Conservation (phyloP, 2,329 filamentous ascomycete genomes). For the Purpureocillium lavendulum region DNA sequence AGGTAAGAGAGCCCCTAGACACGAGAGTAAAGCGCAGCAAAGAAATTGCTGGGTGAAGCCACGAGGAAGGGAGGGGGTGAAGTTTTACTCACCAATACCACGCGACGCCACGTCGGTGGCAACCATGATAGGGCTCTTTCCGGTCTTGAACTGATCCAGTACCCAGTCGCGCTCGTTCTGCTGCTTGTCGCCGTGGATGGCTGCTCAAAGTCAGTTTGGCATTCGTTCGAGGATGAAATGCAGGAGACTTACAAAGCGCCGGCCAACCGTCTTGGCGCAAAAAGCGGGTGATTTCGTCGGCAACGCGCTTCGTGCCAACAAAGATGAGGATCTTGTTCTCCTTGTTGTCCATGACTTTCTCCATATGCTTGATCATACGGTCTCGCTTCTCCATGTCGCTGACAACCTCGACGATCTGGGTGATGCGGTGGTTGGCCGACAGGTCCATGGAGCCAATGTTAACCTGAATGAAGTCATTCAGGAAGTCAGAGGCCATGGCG, state of each 20-base stretch:
- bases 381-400: constrained; percentile 97
- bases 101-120: constrained; percentile 98
- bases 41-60: constrained; percentile 49
- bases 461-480: constrained; percentile 95
- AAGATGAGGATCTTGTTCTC: constrained; percentile 94
- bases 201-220: constrained; percentile 38
- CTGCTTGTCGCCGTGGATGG: constrained; percentile 98
- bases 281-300: constrained; percentile 95
- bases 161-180: constrained; percentile 99
- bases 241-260: constrained; percentile 67
- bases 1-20: constrained; percentile 80
- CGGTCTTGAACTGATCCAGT: constrained; percentile 97
- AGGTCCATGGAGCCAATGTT: constrained; percentile 97
- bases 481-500: constrained; percentile 81
- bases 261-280: constrained; percentile 97
- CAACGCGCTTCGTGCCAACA: constrained; percentile 87
- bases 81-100: constrained; percentile 93
- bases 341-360: constrained; percentile 96
- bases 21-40: constrained; percentile 84
- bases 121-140: constrained; percentile 99
- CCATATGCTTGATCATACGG: constrained; percentile 92
- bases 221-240: constrained; percentile 19
- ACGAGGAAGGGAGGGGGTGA: constrained; percentile 22
- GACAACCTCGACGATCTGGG: constrained; percentile 93
- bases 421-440: constrained; percentile 95